Percentiles rank a stretch among this genome's conserved stretches.
phyloP scores from a whole-genome alignment of 2,329 filamentous ascomycete genomes.

The Ophiostoma sp. region DNA sequence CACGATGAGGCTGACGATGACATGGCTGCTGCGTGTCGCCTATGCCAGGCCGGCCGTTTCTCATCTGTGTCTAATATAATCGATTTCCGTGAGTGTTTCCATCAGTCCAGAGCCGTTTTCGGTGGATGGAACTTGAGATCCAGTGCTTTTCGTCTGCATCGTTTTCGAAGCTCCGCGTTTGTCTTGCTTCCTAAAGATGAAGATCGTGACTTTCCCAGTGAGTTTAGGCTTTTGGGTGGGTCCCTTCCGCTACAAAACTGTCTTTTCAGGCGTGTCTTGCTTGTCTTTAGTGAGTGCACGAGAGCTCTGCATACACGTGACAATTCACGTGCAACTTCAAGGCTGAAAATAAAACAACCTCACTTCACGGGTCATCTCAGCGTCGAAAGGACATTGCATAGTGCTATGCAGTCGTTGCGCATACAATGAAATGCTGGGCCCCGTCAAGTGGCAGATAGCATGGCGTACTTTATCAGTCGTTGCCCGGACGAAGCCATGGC shows the following conservation, averaged over 20 bases:
- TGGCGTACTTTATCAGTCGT: conserved; percentile 14
- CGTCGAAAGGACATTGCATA: neutral
- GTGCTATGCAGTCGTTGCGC: neutral
- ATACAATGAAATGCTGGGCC: conserved; percentile 1
- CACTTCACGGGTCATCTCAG: neutral
- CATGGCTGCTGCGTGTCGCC: conserved; percentile 10
- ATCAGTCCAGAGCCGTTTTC: neutral
- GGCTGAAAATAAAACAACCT: neutral
- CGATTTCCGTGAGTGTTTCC: neutral
- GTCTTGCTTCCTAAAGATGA: neutral
- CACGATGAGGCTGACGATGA: conserved; percentile 13
- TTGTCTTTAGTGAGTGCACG: neutral
- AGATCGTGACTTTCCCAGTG: conserved; percentile 2
- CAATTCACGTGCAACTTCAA: neutral
- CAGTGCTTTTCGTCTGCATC: neutral
- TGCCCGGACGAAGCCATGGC: conserved; percentile 7
- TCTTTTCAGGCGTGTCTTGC: too few relatives aligned
- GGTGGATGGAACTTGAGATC: neutral
- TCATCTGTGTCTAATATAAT: neutral
- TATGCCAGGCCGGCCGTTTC: neutral
- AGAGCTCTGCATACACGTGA: neutral
- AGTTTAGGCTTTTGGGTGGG: neutral
- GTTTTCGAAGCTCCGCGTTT: neutral
- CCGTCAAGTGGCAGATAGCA: conserved; percentile 13
- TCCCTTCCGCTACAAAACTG: neutral